Base-by-base conservation (phyloP, 495 filamentous ascomycete genomes). In the Staphylotrichum longicolle region DNA sequence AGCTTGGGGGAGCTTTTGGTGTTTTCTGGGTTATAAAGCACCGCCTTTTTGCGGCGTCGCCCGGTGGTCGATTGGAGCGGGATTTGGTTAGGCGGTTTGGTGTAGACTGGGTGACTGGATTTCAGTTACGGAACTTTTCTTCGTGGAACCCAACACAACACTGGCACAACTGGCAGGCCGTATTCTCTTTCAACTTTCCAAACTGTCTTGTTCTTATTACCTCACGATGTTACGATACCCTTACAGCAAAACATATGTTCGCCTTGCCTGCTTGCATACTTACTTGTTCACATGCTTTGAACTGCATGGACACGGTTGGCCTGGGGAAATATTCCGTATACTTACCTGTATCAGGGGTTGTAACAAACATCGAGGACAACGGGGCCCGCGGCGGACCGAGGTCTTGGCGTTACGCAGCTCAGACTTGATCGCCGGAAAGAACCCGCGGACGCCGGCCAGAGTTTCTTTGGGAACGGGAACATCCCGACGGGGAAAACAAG, bases 211-310 rank as follows among this genome's bases (percentile, higher is more conserved):
- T 27, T 27, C 20, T 37, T 48, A 32, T 30, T 9, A 45, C 34
- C 2, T 46, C 12, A 62, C 42, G 60, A 62, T 51, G 54, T 46
- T 50, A 62, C 60, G 60, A 62, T 62, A 62, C 60, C 60, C 60
- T 50, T 41, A 50, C 5, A 45, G 20, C 44, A 47, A 41, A 41
- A 50, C 7, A 49, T 42, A n/a, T 14, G 37, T n/a, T 12, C 10
- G 9, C 32, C 20, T n/a, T 58, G 47, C 44, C 34, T 30, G 10
- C 42, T 39, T 14, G 8, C 14, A 12, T 0, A 27, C 1, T 27
- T 9, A 20, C 33, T 53, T 33, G 5, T 49, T 32, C 9, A 15
- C 3, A 10, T 12, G 2, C 20, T 27, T 27, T 27, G 20, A 27
- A 27, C 20, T 27, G 20, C 20, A 27, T 27, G 20, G 20, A 27